A percentile compares a stretch with the other conserved stretches of the same genome.
Conservation (phyloP, 73 alveolate species). For the Uronychia binucleata region DNA sequence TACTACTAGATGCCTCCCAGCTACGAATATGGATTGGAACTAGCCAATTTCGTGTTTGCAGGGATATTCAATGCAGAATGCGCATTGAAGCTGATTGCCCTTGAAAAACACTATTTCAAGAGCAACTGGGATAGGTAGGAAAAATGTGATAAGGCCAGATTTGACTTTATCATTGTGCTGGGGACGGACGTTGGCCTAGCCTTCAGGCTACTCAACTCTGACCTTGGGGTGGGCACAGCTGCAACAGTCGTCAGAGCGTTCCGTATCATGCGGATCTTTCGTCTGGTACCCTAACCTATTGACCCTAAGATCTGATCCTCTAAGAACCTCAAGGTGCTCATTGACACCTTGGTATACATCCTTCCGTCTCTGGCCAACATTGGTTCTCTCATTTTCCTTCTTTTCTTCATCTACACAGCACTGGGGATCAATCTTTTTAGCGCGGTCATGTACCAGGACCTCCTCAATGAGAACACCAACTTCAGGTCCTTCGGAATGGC, state of each 20-base stretch:
- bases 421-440: slow-evolving; percentile 47
- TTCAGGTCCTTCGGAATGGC: slow-evolving; percentile 65
- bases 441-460: slow-evolving; percentile 1
- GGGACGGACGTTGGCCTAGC: not conserved
- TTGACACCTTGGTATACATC: slow-evolving; percentile 52
- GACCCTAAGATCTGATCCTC: slow-evolving; percentile 31
- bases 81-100: slow-evolving; percentile 7
- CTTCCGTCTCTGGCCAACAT: slow-evolving; percentile 70
- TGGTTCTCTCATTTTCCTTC: slow-evolving; percentile 54
- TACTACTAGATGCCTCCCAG: slow-evolving; percentile 63
- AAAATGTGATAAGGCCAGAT: not conserved
- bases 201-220: slow-evolving; percentile 2
- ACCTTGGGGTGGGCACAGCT: slow-evolving; percentile 9
- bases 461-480: slow-evolving; percentile 3
- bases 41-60: slow-evolving; percentile 74
- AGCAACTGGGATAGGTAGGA: not conserved
- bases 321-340: slow-evolving; percentile 48
- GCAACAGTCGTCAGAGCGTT: slow-evolving; percentile 70
- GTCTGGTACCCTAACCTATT: slow-evolving; percentile 11
- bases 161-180: slow-evolving; percentile 3
- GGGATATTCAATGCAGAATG: slow-evolving; percentile 76
- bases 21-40: slow-evolving; percentile 53
- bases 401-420: slow-evolving; percentile 33
- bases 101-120: not conserved
- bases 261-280: slow-evolving; percentile 64